phyloP scores from a whole-genome alignment of 208 protist species.

The Willaertia magna region DNA sequence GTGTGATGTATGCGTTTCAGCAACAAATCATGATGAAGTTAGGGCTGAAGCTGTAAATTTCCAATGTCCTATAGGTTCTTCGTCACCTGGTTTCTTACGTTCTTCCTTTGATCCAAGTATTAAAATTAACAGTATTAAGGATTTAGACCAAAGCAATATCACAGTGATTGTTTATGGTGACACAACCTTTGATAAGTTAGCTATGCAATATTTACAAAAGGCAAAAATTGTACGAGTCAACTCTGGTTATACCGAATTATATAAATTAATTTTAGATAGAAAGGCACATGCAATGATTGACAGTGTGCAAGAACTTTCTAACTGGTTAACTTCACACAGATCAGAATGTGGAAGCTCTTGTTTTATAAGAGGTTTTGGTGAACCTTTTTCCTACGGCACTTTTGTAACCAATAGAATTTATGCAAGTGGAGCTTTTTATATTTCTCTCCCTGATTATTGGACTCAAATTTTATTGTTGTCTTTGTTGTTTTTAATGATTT shows the following conservation, averaged over 20 bases:
- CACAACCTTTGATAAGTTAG: too few species aligned
- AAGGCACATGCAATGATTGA: not conserved
- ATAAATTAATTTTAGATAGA: not conserved
- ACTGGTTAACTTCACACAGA: not conserved
- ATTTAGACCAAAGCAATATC: too few species aligned
- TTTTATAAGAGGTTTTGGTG: not conserved
- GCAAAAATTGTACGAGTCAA: not conserved
- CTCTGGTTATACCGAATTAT: not conserved
- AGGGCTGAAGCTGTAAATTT: not conserved
- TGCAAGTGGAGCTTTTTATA: too few species aligned
- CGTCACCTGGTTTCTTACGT: not conserved
- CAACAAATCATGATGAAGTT: not conserved
- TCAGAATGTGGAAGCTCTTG: not conserved
- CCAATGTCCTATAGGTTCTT: not conserved
- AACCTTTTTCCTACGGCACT: not conserved
- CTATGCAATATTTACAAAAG: not conserved
- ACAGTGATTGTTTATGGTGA: too few species aligned
- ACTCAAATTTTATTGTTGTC: too few species aligned
- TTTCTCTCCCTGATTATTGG: too few species aligned
- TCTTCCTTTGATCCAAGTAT: not conserved
- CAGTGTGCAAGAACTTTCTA: not conserved
- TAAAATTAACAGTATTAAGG: not conserved
- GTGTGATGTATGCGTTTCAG: not conserved
- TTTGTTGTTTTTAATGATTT: too few species aligned
- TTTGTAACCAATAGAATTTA: too few species aligned